Base-by-base conservation (phyloP, 176 grass and related monocot species). In the Poa pratensis region DNA sequence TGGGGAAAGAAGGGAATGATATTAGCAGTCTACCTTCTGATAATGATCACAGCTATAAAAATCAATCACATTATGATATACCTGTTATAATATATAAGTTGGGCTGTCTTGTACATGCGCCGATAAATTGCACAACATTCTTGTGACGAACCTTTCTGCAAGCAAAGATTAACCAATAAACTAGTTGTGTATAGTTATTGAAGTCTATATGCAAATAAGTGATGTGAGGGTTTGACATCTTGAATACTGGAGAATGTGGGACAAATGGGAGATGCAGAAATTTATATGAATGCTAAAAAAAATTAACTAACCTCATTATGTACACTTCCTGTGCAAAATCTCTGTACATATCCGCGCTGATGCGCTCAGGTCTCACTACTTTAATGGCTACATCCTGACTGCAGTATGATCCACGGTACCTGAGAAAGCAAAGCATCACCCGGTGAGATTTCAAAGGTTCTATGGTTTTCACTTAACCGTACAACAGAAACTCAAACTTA, bases 361-460 rank as follows among this genome's bases (percentile, higher is more conserved):
- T 80, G 58, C 87, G 84, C 63, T 98, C 93, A 57, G 88, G 85
- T 40, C 84, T 95, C 75, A 95, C 79, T 81, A 98, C 74, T 94
- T 98, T 98, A 74, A 98, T 95, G 23, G 96, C 96, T 34, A 98
- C 96, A 77, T 98, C 93, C 78, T 98, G 96, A 76, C 59, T 92
- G 89, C 88, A 94, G 77, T 98, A 98, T 71, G 91, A 89, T 81
- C 93, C 96, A 39, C 75, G 91, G 73, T 90, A 95, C 58, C 96
- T 98, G 80, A 40, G 43, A 80, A 88, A 75, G 34, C 45, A 72
- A 43, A 87, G 27, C 13, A 88, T 15, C 35, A 78, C 18, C 40
- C 18, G 32, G 27, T 23, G 30, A 52, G 69, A 71, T 55, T 77
- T 76, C 6, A 5, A 82, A 24, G 1, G 14, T 87, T 67, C 13